These are phyloP conservation scores for Phalaenopsis aphrodite DNA, from an alignment of 106 monocot species.

Conservation along the genomic window DNA sequence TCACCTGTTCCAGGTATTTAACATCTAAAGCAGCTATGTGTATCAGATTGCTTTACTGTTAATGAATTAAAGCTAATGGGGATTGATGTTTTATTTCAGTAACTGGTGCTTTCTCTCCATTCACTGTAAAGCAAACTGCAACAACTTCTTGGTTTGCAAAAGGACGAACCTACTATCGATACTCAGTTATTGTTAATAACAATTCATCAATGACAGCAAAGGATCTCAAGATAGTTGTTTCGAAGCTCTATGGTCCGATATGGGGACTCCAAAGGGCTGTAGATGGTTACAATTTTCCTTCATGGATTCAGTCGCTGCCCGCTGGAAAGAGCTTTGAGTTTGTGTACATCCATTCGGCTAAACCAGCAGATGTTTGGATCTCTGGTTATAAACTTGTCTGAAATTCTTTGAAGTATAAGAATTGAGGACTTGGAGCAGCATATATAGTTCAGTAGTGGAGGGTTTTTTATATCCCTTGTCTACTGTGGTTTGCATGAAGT, in stretches of 20 bases:
- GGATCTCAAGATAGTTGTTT: slow-evolving; percentile 32
- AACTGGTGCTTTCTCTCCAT: slow-evolving; percentile 20
- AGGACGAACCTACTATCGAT: slow-evolving; percentile 45
- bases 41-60: too few species aligned
- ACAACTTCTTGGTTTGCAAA: slow-evolving; percentile 46
- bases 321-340: slow-evolving; percentile 66
- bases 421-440: not conserved
- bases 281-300: slow-evolving; percentile 41
- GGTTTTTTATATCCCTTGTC: slow-evolving; percentile 19
- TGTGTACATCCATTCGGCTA: slow-evolving; percentile 58
- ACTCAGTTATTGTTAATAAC: slow-evolving; percentile 53
- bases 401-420: not conserved
- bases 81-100: slow-evolving; percentile 7
- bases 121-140: slow-evolving; percentile 39
- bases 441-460: slow-evolving; percentile 1
- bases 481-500: slow-evolving; percentile 5
- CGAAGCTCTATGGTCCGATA: slow-evolving; percentile 50
- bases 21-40: not conserved
- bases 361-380: slow-evolving; percentile 40
- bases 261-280: slow-evolving; percentile 50
- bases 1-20: slow-evolving; percentile 22
- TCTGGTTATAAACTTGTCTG: slow-evolving; percentile 41
- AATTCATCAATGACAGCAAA: slow-evolving; percentile 43
- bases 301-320: slow-evolving; percentile 42
- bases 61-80: not conserved